Base-by-base conservation (phyloP, 176 grass and related monocot species). In the Cymbopogon citratus region DNA sequence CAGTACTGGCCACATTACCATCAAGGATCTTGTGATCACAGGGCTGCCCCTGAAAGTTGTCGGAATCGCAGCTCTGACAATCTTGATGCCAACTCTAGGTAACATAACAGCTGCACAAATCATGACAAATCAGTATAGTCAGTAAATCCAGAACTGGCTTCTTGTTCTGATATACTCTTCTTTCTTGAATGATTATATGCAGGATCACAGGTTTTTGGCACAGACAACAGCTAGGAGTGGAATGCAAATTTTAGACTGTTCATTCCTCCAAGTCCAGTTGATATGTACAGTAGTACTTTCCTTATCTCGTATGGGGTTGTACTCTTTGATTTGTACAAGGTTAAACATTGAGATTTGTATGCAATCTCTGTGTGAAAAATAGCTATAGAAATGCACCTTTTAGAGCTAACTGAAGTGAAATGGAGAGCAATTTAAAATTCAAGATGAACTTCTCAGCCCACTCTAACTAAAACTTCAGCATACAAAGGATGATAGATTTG, bases 31-130 rank as follows among this genome's bases (percentile, higher is more conserved):
- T 74, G 84, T 92, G 25, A 78, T 29, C 68, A 86, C 91, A 16
- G 93, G 93, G 3, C 12, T 97, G 65, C 89, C 89, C 13, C 86
- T 93, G 14, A 97, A 97, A 79, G 8, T 93, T 23, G 91, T 77
- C 8, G 89, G 77, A 21, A 46, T 93, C 9, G 81, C 81, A 64
- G 60, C 77, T 28, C 60, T 93, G 5, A 83, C 91, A 12, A 12
- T 91, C 12, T 67, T 97, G 75, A 84, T 97, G 67, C 94, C 94
- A 21, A 90, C 84, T 46, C 66, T 97, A 94, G 95, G 92, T 97
- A 83, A 86, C 16, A 31, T 97, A 83, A 84, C 16, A 39, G 14
- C 24, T 89, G 70, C 70, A 70, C 12, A 27, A 25, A 69, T 68
- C 60, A 84, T 0, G 0, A 11, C 80, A n/a, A n/a, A n/a, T 26